Evolutionary conservation across 352 stramenopile genomes (phyloP).

Genomic region (Phytophthora foliorum): DNA sequence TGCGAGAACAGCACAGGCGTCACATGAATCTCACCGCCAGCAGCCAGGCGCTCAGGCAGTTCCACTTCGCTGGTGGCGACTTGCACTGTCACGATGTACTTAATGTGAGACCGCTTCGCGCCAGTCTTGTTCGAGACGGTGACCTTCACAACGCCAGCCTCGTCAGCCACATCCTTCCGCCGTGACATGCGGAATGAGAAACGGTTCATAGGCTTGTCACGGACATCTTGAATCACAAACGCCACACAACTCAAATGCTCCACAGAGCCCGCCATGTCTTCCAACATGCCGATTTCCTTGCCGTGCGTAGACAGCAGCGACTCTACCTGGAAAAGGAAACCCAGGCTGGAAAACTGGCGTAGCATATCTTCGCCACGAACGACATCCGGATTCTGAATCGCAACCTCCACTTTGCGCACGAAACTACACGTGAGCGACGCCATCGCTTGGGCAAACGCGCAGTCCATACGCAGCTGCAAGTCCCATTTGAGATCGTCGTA

Average conservation of each 20-base stretch:
- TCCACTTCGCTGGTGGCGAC: slow-evolving; percentile 82
- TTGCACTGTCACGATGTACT: slow-evolving; percentile 89
- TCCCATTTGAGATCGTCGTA: slow-evolving; percentile 91
- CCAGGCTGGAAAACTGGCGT: slow-evolving; percentile 83
- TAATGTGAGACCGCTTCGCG: slow-evolving; percentile 67
- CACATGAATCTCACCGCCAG: slow-evolving; percentile 81
- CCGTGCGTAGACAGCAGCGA: slow-evolving; percentile 95
- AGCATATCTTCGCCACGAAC: slow-evolving; percentile 84
- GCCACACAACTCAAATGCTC: slow-evolving; percentile 86
- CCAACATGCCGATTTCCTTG: slow-evolving; percentile 97
- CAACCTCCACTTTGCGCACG: slow-evolving; percentile 88
- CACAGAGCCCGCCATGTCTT: slow-evolving; percentile 90
- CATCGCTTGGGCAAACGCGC: slow-evolving; percentile 80
- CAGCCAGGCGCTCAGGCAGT: slow-evolving; percentile 72
- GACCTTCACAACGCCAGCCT: slow-evolving; percentile 84
- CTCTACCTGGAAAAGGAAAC: slow-evolving; percentile 93
- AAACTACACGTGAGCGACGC: slow-evolving; percentile 82
- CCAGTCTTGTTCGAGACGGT: slow-evolving; percentile 70
- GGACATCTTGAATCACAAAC: slow-evolving; percentile 89
- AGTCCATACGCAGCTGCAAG: slow-evolving; percentile 87
- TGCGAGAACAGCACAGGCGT: slow-evolving; percentile 91
- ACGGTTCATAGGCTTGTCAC: slow-evolving; percentile 85
- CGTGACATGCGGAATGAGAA: slow-evolving; percentile 91
- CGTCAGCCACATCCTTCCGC: slow-evolving; percentile 79
- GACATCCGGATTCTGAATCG: slow-evolving; percentile 81